These are phyloP conservation scores for Pleurotus djamor DNA, from an alignment of 768 basidiomycete genomes.

Conservation along the genomic window DNA sequence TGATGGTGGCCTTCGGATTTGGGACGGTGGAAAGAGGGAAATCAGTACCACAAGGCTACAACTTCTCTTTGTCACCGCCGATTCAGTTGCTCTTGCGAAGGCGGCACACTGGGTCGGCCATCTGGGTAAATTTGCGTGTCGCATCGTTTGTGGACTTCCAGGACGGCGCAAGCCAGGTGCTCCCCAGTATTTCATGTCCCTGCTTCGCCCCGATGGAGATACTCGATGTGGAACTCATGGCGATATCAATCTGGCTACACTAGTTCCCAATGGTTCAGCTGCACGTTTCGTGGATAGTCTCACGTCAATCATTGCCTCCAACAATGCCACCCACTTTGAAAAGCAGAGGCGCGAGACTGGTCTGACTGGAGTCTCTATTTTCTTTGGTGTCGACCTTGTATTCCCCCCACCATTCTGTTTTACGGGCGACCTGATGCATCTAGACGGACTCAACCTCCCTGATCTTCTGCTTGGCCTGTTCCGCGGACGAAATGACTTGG, in stretches of 20 bases:
- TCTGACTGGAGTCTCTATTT: conserved; percentile 29
- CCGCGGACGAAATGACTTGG: not conserved
- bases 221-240: conserved; percentile 13
- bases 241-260: conserved; percentile 17
- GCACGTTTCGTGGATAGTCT: conserved; percentile 13
- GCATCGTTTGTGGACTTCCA: conserved; percentile 22
- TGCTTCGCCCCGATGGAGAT: conserved; percentile 21
- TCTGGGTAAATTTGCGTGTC: conserved; percentile 31
- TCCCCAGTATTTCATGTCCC: conserved; percentile 30
- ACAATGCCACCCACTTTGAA: conserved; percentile 18
- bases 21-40: conserved; percentile 19
- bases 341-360: conserved; percentile 26
- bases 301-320: conserved; percentile 7
- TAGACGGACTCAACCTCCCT: conserved; percentile 27
- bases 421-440: conserved; percentile 41
- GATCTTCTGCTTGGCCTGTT: conserved; percentile 33
- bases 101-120: conserved; percentile 33
- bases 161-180: conserved; percentile 25
- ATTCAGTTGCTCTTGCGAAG: conserved; percentile 27
- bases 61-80: conserved; percentile 24
- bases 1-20: conserved; percentile 24
- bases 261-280: conserved; percentile 6
- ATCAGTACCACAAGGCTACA: conserved; percentile 16
- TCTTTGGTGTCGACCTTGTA: conserved; percentile 23
- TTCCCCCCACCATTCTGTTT: conserved; percentile 32